Evolutionary conservation across 345 rosid species (phyloP).

Genomic region (Hypericum androsaemum): DNA sequence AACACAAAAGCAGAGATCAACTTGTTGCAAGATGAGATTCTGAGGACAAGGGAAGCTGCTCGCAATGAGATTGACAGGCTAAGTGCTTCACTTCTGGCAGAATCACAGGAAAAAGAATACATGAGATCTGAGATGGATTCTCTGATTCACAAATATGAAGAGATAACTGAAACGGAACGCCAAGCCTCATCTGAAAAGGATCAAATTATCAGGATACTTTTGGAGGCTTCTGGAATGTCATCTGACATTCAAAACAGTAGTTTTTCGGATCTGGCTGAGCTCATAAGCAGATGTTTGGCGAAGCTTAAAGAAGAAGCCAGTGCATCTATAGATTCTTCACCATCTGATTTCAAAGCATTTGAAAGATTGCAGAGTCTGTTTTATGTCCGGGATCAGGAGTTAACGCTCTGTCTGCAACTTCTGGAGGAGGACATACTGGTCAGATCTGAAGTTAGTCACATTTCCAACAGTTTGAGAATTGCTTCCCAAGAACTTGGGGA

Average conservation of each 20-base stretch:
- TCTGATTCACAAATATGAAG: conserved; percentile 30
- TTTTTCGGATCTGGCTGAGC: conserved; percentile 28
- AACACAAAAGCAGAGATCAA: conserved; percentile 42
- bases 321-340: conserved; percentile 26
- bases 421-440: conserved; percentile 49
- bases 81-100: conserved; percentile 44
- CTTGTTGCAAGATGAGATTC: conserved; percentile 39
- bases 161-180: conserved; percentile 29
- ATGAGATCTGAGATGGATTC: conserved; percentile 39
- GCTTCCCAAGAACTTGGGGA: conserved; percentile 38
- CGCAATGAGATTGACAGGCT: conserved; percentile 40
- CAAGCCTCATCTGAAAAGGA: conserved; percentile 44
- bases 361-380: conserved; percentile 58
- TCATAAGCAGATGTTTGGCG: conserved; percentile 46
- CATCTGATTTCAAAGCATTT: conserved; percentile 27
- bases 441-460: conserved; percentile 33
- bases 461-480: conserved; percentile 34
- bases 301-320: conserved; percentile 39
- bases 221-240: conserved; percentile 46
- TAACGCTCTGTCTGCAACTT: conserved; percentile 46
- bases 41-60: conserved; percentile 34
- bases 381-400: conserved; percentile 53
- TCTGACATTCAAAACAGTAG: conserved; percentile 26
- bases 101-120: conserved; percentile 54
- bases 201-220: conserved; percentile 39